Evolutionary conservation across 257 asterid species (phyloP).

Genomic region (Solanum sitiens): DNA sequence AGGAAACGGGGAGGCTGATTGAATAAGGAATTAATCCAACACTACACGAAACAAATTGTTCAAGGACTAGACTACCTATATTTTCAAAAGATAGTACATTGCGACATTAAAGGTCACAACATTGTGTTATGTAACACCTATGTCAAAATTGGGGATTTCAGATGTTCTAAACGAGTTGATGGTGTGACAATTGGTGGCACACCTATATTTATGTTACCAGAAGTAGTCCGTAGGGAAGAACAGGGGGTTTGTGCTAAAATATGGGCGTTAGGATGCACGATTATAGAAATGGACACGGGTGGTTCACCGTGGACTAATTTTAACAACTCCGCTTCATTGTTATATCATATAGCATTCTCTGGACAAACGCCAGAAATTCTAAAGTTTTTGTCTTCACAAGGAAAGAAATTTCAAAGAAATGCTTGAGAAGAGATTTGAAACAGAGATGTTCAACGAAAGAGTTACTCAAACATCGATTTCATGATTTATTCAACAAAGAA

Average conservation of each 20-base stretch:
- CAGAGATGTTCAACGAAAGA: constrained; percentile 52
- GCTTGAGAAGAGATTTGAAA: constrained; percentile 42
- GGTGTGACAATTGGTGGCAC: constrained; percentile 32
- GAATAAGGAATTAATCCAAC: constrained; percentile 20
- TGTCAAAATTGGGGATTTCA: constrained; percentile 53
- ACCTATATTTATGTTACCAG: constrained; percentile 80
- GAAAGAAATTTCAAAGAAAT: constrained; percentile 45
- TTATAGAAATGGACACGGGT: constrained; percentile 68
- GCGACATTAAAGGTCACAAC: constrained; percentile 73
- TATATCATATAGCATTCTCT: constrained; percentile 50
- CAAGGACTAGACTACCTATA: constrained; percentile 54
- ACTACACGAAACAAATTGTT: constrained; percentile 25
- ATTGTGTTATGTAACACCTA: constrained; percentile 21
- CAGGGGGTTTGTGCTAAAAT: constrained; percentile 62
- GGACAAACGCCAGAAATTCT: constrained; percentile 53
- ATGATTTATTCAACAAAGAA: not conserved
- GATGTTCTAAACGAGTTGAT: constrained; percentile 37
- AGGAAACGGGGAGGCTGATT: constrained; percentile 19
- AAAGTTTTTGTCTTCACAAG: constrained; percentile 27
- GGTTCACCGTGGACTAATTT: constrained; percentile 43
- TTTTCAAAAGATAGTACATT: constrained; percentile 59
- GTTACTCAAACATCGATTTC: constrained; percentile 54
- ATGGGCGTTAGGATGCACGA: constrained; percentile 77
- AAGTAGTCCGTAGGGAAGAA: constrained; percentile 54
- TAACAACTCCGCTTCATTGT: constrained; percentile 10